Conservation (phyloP, 441 rosid genomes). For the Mallotus japonicus region DNA sequence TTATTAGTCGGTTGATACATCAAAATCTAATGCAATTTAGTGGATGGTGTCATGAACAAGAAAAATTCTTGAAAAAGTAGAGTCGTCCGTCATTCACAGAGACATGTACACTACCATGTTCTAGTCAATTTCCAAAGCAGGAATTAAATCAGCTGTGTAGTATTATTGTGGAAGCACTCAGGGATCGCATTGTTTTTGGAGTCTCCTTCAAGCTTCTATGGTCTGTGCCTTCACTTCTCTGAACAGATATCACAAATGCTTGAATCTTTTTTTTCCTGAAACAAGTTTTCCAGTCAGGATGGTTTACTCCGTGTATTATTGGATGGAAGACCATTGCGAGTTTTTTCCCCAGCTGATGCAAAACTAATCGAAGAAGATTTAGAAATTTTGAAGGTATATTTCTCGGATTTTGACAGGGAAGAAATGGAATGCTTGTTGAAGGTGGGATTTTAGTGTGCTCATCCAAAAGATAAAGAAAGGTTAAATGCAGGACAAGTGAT, state of each 20-base stretch:
- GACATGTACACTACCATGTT: not conserved
- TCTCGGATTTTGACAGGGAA: not conserved
- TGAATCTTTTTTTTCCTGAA: conserved; percentile 25
- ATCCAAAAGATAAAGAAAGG: conserved; percentile 2
- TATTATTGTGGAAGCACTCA: conserved; percentile 76
- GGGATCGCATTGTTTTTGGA: conserved; percentile 93
- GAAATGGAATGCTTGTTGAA: conserved; percentile 11
- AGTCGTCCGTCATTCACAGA: conserved; percentile 6
- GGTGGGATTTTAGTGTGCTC: conserved; percentile 14
- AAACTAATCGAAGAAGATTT: conserved; percentile 84
- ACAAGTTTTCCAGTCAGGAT: conserved; percentile 48
- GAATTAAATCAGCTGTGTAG: conserved; percentile 79
- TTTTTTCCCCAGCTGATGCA: conserved; percentile 67
- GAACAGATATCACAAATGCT: conserved; percentile 10
- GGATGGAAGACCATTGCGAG: conserved; percentile 82
- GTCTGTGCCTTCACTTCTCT: conserved; percentile 40
- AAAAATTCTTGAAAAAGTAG: not conserved
- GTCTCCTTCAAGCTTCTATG: conserved; percentile 94
- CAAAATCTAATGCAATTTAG: conserved; percentile 1
- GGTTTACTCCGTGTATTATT: conserved; percentile 81
- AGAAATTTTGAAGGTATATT: conserved; percentile 77
- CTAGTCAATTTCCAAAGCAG: conserved; percentile 33
- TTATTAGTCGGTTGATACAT: conserved; percentile 10
- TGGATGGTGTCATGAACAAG: too few species aligned
- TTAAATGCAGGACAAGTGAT: not conserved